Percentiles rank a stretch among this genome's conserved stretches.
Evolutionary conservation across 2,329 filamentous ascomycete species (phyloP).

Genomic region (Cladophialophora exuberans): DNA sequence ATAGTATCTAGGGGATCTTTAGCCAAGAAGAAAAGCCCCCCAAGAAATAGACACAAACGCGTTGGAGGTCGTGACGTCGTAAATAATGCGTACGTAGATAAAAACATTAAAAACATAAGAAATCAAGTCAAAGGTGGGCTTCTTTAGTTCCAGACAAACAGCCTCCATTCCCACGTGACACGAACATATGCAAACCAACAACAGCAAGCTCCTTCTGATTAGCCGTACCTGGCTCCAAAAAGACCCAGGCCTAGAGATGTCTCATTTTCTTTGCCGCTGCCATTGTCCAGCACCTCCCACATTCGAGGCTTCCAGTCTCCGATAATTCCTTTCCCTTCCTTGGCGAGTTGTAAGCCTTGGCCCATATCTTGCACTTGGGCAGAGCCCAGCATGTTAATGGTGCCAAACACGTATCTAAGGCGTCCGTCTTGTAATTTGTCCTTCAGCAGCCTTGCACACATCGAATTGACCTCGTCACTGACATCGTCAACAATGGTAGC

Average conservation of each 20-base stretch:
- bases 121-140: no score
- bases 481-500: slow-evolving; percentile 49
- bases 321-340: slow-evolving; percentile 29
- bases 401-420: slow-evolving; percentile 30
- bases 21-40: no score
- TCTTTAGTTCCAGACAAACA: no score
- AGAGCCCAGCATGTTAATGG: slow-evolving; percentile 28
- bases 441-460: slow-evolving; percentile 47
- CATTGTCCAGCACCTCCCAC: slow-evolving; percentile 34
- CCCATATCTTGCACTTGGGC: slow-evolving; percentile 26
- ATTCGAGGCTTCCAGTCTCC: slow-evolving; percentile 33
- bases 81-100: no score
- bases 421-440: slow-evolving; percentile 37
- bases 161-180: background rate
- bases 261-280: slow-evolving; percentile 32
- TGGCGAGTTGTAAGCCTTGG: slow-evolving; percentile 28
- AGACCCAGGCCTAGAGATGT: slow-evolving; percentile 32
- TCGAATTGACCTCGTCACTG: slow-evolving; percentile 47
- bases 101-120: no score
- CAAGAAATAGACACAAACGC: no score
- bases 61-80: no score
- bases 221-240: slow-evolving; percentile 29
- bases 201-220: background rate
- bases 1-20: no score
- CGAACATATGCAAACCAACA: background rate